Evolutionary conservation across 148 eudicot genomes (phyloP).

Genomic region (Gaultheria prostrata): DNA sequence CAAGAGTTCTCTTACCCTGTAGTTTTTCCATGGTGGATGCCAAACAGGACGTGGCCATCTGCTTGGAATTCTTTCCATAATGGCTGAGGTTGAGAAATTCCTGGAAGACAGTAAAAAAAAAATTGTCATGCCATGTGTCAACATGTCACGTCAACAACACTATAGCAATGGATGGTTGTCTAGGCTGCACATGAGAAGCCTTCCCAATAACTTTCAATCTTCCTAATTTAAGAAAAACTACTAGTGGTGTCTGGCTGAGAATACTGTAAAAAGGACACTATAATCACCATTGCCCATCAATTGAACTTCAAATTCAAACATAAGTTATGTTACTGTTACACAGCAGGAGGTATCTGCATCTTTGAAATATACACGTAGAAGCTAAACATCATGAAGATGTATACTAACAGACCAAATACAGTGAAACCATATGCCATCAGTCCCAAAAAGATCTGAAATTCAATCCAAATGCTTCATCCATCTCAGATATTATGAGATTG

Average conservation of each 20-base stretch:
- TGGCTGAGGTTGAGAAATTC: constrained; percentile 67
- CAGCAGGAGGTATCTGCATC: not conserved
- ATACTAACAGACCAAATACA: not conserved
- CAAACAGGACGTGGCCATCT: constrained; percentile 84
- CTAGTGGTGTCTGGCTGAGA: not conserved
- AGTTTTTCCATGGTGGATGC: constrained; percentile 90
- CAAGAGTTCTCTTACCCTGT: constrained; percentile 56
- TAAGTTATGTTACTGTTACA: not conserved
- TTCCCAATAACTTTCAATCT: constrained; percentile 14
- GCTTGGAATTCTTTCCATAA: constrained; percentile 89
- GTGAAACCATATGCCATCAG: not conserved
- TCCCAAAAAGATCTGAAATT: not conserved
- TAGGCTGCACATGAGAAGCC: not conserved
- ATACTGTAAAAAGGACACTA: not conserved
- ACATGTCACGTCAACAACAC: not conserved
- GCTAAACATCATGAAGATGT: constrained; percentile 3
- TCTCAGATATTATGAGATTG: constrained; percentile 6
- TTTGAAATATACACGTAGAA: not conserved
- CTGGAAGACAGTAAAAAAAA: constrained; percentile 22
- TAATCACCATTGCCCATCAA: not conserved
- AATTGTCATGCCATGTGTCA: not conserved
- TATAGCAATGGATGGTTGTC: not conserved
- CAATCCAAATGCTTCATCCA: not conserved
- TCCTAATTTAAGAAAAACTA: not conserved
- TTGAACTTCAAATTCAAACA: not conserved